These are phyloP conservation scores for Houttuynia cordata DNA, from an alignment of 164 flowering plant genomes.

Conservation along the genomic window DNA sequence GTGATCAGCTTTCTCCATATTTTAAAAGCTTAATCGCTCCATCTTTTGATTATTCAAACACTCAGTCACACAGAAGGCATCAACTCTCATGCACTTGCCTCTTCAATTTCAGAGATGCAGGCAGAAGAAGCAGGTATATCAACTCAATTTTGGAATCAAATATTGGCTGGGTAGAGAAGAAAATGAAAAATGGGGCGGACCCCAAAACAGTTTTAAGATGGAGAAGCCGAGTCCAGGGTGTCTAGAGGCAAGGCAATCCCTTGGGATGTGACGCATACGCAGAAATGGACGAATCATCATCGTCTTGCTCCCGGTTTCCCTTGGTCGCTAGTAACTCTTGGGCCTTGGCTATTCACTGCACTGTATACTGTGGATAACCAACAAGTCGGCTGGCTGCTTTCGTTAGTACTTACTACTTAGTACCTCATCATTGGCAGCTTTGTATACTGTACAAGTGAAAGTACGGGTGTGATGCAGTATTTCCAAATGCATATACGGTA, in stretches of 20 bases:
- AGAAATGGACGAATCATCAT: neutral
- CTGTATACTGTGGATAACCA: too few relatives aligned
- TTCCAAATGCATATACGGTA: neutral
- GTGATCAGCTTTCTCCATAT: conserved; percentile 17
- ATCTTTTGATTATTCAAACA: neutral
- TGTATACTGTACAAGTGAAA: too few relatives aligned
- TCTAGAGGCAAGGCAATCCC: neutral
- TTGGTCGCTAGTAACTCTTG: too few relatives aligned
- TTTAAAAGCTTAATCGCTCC: conserved; percentile 15
- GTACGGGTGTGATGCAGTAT: neutral
- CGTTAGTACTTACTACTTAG: too few relatives aligned
- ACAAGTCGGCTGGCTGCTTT: too few relatives aligned
- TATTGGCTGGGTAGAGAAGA: neutral
- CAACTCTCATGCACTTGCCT: too few relatives aligned
- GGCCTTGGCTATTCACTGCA: too few relatives aligned
- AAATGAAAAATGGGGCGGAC: neutral
- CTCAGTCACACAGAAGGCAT: too few relatives aligned
- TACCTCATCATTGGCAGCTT: too few relatives aligned
- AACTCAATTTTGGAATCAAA: neutral
- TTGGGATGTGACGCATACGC: neutral
- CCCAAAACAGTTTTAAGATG: neutral
- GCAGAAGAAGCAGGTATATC: neutral
- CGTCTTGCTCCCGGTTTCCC: neutral
- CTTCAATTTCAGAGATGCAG: neutral
- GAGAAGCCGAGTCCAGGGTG: neutral